phyloP scores from a whole-genome alignment of 1,284 basidiomycete genomes.

The Trametes polyzona region DNA sequence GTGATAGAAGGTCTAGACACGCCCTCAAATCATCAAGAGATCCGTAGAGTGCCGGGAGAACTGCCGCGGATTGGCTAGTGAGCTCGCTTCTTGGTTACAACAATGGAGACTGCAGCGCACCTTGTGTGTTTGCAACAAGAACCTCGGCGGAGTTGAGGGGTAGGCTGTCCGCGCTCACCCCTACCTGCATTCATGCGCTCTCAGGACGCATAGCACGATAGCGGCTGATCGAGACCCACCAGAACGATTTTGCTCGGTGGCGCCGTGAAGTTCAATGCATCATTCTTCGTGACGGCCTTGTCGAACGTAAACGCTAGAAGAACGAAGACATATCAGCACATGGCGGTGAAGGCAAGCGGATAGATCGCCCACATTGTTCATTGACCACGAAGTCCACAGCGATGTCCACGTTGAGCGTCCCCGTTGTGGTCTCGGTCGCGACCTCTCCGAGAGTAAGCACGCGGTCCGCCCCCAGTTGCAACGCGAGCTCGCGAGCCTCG shows the following conservation, averaged over 20 bases:
- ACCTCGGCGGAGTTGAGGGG: background rate
- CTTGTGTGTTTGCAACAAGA: background rate
- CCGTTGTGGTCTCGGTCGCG: slow-evolving; percentile 13
- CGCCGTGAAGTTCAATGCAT: background rate
- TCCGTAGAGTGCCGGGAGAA: slow-evolving; percentile 14
- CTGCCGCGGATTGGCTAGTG: background rate
- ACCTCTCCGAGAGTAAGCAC: slow-evolving; percentile 31
- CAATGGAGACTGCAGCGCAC: background rate
- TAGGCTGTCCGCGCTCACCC: slow-evolving; percentile 4
- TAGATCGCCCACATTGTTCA: slow-evolving; percentile 26
- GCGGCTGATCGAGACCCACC: background rate
- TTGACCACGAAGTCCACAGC: slow-evolving; percentile 33
- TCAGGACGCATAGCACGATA: too few species aligned
- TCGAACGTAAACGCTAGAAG: slow-evolving; percentile 2
- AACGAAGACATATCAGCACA: background rate
- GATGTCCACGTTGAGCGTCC: slow-evolving; percentile 30
- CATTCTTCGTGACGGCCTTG: background rate
- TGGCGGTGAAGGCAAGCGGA: too few species aligned
- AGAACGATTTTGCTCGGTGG: slow-evolving; percentile 7
- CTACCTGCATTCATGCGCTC: background rate
- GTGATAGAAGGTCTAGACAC: slow-evolving; percentile 8
- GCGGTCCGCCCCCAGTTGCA: slow-evolving; percentile 31
- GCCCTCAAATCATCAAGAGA: slow-evolving; percentile 14
- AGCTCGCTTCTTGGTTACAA: background rate
- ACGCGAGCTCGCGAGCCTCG: slow-evolving; percentile 28